Evolutionary conservation across 352 stramenopile species (phyloP), one percentile per base, ranked within the genome.

Genomic region (Phytophthora podocarpi): DNA sequence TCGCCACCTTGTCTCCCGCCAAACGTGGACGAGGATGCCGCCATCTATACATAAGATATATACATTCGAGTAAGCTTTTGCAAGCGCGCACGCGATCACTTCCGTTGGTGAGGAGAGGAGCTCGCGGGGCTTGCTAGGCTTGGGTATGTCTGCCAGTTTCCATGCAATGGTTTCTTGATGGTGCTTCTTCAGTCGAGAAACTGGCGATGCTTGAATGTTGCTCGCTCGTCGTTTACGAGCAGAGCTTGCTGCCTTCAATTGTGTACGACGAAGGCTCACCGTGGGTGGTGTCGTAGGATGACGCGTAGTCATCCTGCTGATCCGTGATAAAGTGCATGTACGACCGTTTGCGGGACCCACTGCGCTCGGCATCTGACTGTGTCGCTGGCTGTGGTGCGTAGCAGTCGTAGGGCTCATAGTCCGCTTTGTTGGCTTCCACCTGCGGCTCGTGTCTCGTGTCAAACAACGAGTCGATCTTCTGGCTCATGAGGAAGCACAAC

Each of bases 291-390:
- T 76, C 70, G 40, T 76, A 75, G 43, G 68, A 82, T 27, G 53
- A 43, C 30, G 51, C 42, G 59, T 74, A 82, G 37, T 75, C 62
- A 6, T 60, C 52, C 30, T 63, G 52, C 27, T 85, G 71, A 18
- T 93, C 78, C 13, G 78, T 89, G 63, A 90, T 78, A 71, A 90
- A 89, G 58, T 93, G 82, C 76, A 87, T 89, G 72, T 79, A 91
- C 30, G 84, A 71, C 23, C 83, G 81, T 66, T 91, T 93, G 31
- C 81, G 64, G 4, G 83, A 77, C 23, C 62, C 68, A 50, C 68
- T 66, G 27, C 28, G 32, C 27, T 64, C 32, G 26, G 31, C 36
- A 45, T 57, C 36, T 72, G 59, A 52, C 13, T 62, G 43, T 34
- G 9, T 34, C 34, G 49, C 36, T 24, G 51, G 24, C 31, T 64